phyloP scores from a whole-genome alignment of 495 filamentous ascomycete species.

The Parmelia sp. region DNA sequence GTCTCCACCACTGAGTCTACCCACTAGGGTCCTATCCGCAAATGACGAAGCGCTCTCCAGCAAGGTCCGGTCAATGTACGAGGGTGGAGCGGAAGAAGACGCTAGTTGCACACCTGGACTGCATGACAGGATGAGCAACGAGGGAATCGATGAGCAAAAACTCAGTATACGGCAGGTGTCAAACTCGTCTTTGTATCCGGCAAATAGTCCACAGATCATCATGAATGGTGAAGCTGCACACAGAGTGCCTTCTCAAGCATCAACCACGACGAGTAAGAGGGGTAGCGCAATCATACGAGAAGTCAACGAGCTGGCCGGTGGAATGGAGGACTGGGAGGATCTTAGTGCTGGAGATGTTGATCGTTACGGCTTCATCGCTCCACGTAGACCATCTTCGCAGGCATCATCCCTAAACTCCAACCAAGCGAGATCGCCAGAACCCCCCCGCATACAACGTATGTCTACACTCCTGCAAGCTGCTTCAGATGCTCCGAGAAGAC shows the following conservation, averaged over 20 bases:
- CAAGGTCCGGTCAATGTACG: conserved; percentile 89
- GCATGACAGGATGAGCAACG: conserved; percentile 7
- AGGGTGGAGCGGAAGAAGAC: conserved; percentile 57
- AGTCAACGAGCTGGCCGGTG: conserved; percentile 63
- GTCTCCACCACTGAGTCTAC: conserved; percentile 28
- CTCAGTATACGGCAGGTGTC: conserved; percentile 8
- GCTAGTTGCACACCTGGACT: conserved; percentile 38
- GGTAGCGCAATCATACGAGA: conserved; percentile 33
- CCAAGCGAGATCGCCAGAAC: conserved; percentile 36
- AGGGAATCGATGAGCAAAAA: conserved; percentile 7
- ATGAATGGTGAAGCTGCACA: conserved; percentile 6
- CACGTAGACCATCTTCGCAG: conserved; percentile 31
- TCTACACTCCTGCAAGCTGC: conserved; percentile 58
- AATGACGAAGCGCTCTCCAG: conserved; percentile 81
- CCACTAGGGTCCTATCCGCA: conserved; percentile 52
- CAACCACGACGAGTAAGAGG: conserved; percentile 13
- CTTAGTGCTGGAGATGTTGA: conserved; percentile 83
- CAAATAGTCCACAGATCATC: conserved; percentile 4
- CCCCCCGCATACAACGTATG: conserved; percentile 56
- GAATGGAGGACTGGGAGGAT: conserved; percentile 93
- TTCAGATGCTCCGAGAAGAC: conserved; percentile 56
- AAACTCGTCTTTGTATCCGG: background rate
- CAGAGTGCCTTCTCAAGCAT: conserved; percentile 2
- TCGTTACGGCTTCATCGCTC: conserved; percentile 86
- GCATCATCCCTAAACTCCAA: conserved; percentile 28